Base-by-base conservation (phyloP, 2,329 filamentous ascomycete species). In the Zarea fungicola region DNA sequence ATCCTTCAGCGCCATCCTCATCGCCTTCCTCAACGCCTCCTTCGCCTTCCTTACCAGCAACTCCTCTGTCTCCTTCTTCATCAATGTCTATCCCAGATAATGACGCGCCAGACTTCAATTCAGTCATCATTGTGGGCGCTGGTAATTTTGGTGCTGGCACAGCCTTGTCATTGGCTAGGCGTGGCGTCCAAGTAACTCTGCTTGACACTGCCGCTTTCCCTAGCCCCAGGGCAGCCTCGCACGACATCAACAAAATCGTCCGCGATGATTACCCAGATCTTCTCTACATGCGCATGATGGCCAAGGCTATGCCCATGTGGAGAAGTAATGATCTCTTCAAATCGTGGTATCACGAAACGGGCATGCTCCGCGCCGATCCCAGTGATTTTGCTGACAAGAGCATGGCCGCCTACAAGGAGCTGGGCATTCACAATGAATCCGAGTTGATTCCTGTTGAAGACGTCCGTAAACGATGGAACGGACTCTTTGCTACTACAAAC, bases 401-500 rank as follows among this genome's bases (percentile, higher is more conserved):
- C 40, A 57, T 78, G 1, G 56, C 67, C 4, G 62, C 65, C 0
- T 63, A 70, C 57, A 56, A 59, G 49, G 54, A 58, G 14, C 59
- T 65, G 47, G 65, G 64, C 21, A 65, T 76, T 31, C 55, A 64
- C 28, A 72, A 76, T 42, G 54, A 62, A 9, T 66, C 68, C 5
- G 58, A 61, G 48, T 65, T 66, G 54, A 56, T 81, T 42, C 62
- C 67, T 1, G 65, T 75, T 9, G 72, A 76, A 11, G 75, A 82
- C 52, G 76, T 78, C 31, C 72, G 75, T 39, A 65, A 67, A 56
- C 61, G 79, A 49, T 81, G 78, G 62, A 76, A 76, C 36, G 79
- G 78, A 0, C 61, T 78, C 7, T 82, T 83, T 56, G 71, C 75
- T 22, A 74, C 78, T 37, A 73, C 79, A 26, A 70, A 82, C 52